Base-by-base conservation (phyloP, 148 eudicot genomes). In the Camellia japonica region DNA sequence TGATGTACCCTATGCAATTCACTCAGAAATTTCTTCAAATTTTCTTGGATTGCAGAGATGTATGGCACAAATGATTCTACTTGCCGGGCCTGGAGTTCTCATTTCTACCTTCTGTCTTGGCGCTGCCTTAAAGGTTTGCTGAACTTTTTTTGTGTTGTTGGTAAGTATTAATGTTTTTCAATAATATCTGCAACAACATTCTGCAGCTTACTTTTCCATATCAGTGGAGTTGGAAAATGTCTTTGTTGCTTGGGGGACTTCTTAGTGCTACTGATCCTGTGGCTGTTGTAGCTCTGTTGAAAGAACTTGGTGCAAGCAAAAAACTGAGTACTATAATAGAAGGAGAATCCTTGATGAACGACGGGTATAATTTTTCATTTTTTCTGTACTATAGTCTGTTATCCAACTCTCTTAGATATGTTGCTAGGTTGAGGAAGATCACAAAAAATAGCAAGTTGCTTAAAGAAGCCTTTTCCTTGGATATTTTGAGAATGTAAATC, bases 221-320 rank as follows among this genome's bases (percentile, higher is more conserved):
- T 83, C 82, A 90, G 81, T 95, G 99, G 99, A 86, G 84, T 84
- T 95, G 99, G 99, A 87, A 88, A 76, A 95, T 93, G 19, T 92
- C 97, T 49, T 81, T 95, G 84, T 83, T 95, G 87, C 97, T 93
- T 75, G 99, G 99, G 54, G 99, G 97, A 68, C 97, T 95, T 88
- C 89, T 95, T 76, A 93, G 99, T 87, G 99, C 99, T 59, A 95
- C 99, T 76, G 99, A 95, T 86, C 99, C 99, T 82, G 97, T 95
- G 74, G 99, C 99, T 70, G 99, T 95, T 81, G 97, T 95, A 18
- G 99, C 97, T 75, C 91, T 93, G 68, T 84, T 95, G 83, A 95
- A 93, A 84, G 99, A 95, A 69, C 99, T 95, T 84, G 99, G 99
- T 79, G 97, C 99, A 71, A 93, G 99, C 91, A 95, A 95, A 86